Evolutionary conservation across 345 rosid species (phyloP).

Genomic region (Hirschfeldia incana): DNA sequence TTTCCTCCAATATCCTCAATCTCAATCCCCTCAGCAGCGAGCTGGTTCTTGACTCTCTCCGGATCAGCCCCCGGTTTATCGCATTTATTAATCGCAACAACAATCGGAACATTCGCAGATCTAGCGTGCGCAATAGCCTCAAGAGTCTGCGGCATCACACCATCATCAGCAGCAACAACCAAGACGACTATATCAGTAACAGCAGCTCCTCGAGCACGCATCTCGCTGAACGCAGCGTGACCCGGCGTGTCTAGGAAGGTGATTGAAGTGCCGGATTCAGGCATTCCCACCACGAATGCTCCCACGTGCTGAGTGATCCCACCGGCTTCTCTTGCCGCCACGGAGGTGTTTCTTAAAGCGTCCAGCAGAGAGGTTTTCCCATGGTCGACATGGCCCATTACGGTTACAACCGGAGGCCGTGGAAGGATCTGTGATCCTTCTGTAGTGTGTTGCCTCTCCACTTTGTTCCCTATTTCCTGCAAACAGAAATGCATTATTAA

Average conservation of each 20-base stretch:
- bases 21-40: slow-evolving; percentile 78
- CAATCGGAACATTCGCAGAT: slow-evolving; percentile 82
- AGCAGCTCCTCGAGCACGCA: slow-evolving; percentile 97
- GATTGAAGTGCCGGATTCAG: slow-evolving; percentile 74
- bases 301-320: slow-evolving; percentile 98
- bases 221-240: slow-evolving; percentile 92
- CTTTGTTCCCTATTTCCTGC: slow-evolving; percentile 79
- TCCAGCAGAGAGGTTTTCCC: slow-evolving; percentile 94
- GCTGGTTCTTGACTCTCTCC: slow-evolving; percentile 81
- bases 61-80: slow-evolving; percentile 86
- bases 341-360: slow-evolving; percentile 81
- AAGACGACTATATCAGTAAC: slow-evolving; percentile 93
- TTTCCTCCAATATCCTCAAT: slow-evolving; percentile 95
- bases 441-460: slow-evolving; percentile 67
- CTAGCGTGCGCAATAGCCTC: slow-evolving; percentile 92
- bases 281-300: slow-evolving; percentile 88
- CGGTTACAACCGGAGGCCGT: slow-evolving; percentile 84
- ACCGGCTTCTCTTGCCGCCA: slow-evolving; percentile 91
- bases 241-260: slow-evolving; percentile 96
- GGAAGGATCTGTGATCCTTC: slow-evolving; percentile 69
- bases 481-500: neutral
- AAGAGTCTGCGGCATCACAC: slow-evolving; percentile 96
- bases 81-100: slow-evolving; percentile 90
- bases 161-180: slow-evolving; percentile 97
- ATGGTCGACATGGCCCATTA: slow-evolving; percentile 98